A percentile compares a stretch with the other conserved stretches of the same genome.
Evolutionary conservation across 2,329 filamentous ascomycete genomes (phyloP).

Genomic region (Xylaria sp.): DNA sequence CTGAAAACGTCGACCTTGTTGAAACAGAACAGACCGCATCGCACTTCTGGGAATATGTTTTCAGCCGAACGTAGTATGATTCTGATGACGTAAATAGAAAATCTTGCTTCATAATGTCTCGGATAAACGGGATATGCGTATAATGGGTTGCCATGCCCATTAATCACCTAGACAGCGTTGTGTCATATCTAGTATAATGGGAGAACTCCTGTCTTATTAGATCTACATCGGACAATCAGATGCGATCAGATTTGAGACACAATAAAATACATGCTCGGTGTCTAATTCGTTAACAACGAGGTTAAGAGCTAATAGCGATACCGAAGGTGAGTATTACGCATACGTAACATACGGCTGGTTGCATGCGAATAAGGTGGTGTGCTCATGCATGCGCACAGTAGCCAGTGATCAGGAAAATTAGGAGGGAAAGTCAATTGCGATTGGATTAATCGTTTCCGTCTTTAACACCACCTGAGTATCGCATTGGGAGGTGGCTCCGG

Average conservation of each 20-base stretch:
- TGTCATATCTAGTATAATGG: neutral
- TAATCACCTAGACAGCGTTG: neutral
- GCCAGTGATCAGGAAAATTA: neutral
- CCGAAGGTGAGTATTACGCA: neutral
- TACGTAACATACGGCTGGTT: neutral
- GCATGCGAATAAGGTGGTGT: neutral
- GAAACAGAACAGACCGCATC: neutral
- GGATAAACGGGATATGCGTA: neutral
- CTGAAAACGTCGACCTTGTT: neutral
- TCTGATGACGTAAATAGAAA: neutral
- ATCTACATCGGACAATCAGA: neutral
- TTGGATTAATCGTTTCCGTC: neutral
- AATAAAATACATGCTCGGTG: neutral
- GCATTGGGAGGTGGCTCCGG: neutral
- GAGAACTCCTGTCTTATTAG: neutral
- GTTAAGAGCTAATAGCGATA: neutral
- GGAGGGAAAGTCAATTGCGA: no score
- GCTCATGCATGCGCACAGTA: neutral
- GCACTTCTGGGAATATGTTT: neutral
- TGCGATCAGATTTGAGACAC: neutral
- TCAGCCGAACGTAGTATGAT: constrained; percentile 5
- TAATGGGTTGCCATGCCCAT: neutral
- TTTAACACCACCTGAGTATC: no score
- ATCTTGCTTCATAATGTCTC: constrained; percentile 15
- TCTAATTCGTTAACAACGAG: neutral